Evolutionary conservation across 345 rosid genomes (phyloP), one percentile per base, ranked within the genome.

Genomic region (Conringia planisiliqua): DNA sequence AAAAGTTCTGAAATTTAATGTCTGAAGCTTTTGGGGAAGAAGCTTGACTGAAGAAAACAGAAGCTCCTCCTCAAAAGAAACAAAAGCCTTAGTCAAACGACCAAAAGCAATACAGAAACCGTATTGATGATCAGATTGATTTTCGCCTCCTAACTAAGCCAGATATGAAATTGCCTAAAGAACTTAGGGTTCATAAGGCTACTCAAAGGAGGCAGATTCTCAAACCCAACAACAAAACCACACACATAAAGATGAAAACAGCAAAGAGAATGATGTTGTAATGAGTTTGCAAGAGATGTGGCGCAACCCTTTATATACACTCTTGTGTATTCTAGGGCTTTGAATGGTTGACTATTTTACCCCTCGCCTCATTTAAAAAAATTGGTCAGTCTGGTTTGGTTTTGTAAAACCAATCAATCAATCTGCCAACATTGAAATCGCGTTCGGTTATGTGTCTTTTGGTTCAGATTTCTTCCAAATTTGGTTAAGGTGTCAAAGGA

Each of bases 121-220:
- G 72, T 51, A 68, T 42, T 42, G 69, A 60, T 61, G 46, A 68
- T 75, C 68, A 30, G n/a, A 30, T 60, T 75, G 38, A 51, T 75
- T 16, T 75, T 33, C 44, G 79, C 74, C 79, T 50, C 79, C 74
- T 60, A 75, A 75, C 74, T 68, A 75, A 75, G 74, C 79, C 79
- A 30, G 22, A 39, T 39, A 74, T 75, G 79, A 68, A 75, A 68
- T 40, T 30, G 20, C 24, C 73, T 75, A 74, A 54, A 74, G 17
- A 48, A 67, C 61, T 73, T 74, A 75, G 73, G 65, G 56, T 75
- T 75, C 79, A 75, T 51, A 61, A 75, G 10, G 63, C 79, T 75
- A 75, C 79, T 75, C 73, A 38, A 54, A 75, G 68, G 73, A 68
- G 79, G 73, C 79, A 50, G 11, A 43, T 39, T 11, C 51, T 14